phyloP scores from a whole-genome alignment of 306 rosid species.

The Trifolium fragiferum region DNA sequence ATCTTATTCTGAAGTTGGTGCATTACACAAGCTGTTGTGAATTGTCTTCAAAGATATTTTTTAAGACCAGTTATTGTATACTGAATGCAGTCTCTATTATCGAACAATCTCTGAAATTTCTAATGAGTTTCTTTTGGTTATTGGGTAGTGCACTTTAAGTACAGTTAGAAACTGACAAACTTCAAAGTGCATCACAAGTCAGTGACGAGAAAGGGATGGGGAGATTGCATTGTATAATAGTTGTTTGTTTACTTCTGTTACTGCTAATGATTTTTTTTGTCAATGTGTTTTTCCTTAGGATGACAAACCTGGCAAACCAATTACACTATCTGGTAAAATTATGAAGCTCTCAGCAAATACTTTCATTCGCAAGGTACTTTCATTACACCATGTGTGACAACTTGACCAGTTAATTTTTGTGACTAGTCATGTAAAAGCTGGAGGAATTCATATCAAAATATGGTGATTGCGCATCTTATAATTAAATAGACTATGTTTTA shows the following conservation, averaged over 20 bases:
- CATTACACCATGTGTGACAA: background rate
- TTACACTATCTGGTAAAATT: slow-evolving; percentile 52
- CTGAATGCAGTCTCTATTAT: slow-evolving; percentile 6
- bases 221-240: slow-evolving; percentile 9
- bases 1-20: slow-evolving; percentile 5
- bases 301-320: slow-evolving; percentile 54
- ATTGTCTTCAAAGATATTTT: background rate
- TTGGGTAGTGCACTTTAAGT: background rate
- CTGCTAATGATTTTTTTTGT: slow-evolving; percentile 36
- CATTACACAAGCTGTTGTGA: slow-evolving; percentile 15
- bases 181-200: slow-evolving; percentile 1
- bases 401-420: background rate
- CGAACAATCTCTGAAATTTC: slow-evolving; percentile 16
- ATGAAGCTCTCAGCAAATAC: slow-evolving; percentile 65
- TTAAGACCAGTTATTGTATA: background rate
- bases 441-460: no score
- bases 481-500: background rate
- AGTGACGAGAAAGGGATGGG: slow-evolving; percentile 13
- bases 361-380: slow-evolving; percentile 73
- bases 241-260: slow-evolving; percentile 18
- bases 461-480: background rate
- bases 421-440: no score
- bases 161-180: slow-evolving; percentile 11
- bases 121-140: slow-evolving; percentile 20
- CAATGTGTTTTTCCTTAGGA: slow-evolving; percentile 55